Percentiles rank a stretch among this genome's conserved stretches.
Evolutionary conservation across 148 eudicot genomes (phyloP).

Genomic region (Dysphania ambrosioides): DNA sequence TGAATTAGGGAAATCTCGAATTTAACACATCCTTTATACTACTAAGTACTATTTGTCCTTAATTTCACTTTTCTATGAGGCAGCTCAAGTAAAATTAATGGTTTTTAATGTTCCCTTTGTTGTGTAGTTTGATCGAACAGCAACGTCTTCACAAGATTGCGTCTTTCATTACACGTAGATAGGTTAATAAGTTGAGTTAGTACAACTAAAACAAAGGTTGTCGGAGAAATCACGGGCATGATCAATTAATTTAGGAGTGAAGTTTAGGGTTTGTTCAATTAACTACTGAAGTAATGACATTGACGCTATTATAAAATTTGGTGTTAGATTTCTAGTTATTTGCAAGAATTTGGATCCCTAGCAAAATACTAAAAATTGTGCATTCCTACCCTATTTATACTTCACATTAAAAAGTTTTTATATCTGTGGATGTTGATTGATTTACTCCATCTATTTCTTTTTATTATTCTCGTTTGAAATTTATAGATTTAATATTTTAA

Average conservation of each 20-base stretch:
- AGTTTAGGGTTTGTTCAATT: background rate
- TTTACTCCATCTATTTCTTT: too few species aligned
- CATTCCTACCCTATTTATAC: background rate
- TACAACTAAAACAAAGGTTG: background rate
- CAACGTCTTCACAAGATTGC: background rate
- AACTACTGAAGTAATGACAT: background rate
- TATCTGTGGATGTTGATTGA: too few species aligned
- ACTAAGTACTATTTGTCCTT: too few species aligned
- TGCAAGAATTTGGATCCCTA: background rate
- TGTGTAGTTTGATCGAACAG: background rate
- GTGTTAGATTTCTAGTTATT: background rate
- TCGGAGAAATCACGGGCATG: background rate
- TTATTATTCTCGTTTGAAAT: too few species aligned
- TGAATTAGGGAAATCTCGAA: too few species aligned
- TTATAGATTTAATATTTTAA: too few species aligned
- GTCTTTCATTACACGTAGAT: background rate
- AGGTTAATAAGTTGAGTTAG: background rate
- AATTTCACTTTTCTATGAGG: too few species aligned
- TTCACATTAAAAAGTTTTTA: too few species aligned
- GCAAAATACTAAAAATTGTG: background rate
- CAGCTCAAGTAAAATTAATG: background rate
- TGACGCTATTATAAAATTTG: background rate
- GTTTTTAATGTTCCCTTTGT: background rate
- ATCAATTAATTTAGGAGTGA: background rate
- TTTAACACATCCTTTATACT: too few species aligned